Evolutionary conservation across 2,329 filamentous ascomycete species (phyloP).

Genomic region (Dactylonectria estremocensis): DNA sequence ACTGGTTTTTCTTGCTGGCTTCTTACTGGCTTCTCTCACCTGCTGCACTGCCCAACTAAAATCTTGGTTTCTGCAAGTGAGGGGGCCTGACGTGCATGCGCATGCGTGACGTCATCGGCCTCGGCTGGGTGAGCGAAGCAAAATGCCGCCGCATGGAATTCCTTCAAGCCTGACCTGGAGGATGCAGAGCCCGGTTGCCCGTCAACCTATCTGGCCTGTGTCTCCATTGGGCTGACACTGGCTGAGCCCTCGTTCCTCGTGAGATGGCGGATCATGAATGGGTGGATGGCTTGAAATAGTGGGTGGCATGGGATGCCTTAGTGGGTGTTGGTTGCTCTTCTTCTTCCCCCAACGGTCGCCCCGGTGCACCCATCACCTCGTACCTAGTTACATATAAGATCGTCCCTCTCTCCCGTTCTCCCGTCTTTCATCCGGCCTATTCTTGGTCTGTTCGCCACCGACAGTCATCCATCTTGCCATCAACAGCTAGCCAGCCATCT

Average conservation of each 20-base stretch:
- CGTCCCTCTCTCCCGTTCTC: slow-evolving; percentile 26
- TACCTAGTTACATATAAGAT: slow-evolving; percentile 44
- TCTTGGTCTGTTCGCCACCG: slow-evolving; percentile 23
- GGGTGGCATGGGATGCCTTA: too few relatives aligned
- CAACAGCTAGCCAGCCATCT: slow-evolving; percentile 18
- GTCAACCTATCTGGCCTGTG: neutral
- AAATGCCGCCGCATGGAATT: slow-evolving; percentile 1
- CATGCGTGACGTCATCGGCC: slow-evolving; percentile 47
- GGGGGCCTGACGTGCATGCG: slow-evolving; percentile 46
- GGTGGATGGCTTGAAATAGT: neutral
- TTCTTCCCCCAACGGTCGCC: neutral
- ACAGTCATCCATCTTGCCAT: slow-evolving; percentile 22
- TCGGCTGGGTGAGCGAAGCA: slow-evolving; percentile 30
- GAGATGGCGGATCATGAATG: neutral
- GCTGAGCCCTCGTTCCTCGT: neutral
- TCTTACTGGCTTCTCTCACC: neutral
- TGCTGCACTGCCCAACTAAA: slow-evolving; percentile 28
- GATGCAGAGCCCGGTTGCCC: too few relatives aligned
- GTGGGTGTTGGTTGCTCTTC: neutral
- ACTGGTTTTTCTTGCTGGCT: neutral
- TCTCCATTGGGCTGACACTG: neutral
- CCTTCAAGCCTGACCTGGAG: too few relatives aligned
- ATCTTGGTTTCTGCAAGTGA: slow-evolving; percentile 44
- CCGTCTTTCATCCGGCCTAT: slow-evolving; percentile 6
- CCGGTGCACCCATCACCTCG: slow-evolving; percentile 2